Percentiles rank a stretch among this genome's conserved stretches.
These are phyloP conservation scores for Parastagonospora nodorum DNA, from an alignment of 2,329 filamentous ascomycete genomes.

Conservation along the genomic window DNA sequence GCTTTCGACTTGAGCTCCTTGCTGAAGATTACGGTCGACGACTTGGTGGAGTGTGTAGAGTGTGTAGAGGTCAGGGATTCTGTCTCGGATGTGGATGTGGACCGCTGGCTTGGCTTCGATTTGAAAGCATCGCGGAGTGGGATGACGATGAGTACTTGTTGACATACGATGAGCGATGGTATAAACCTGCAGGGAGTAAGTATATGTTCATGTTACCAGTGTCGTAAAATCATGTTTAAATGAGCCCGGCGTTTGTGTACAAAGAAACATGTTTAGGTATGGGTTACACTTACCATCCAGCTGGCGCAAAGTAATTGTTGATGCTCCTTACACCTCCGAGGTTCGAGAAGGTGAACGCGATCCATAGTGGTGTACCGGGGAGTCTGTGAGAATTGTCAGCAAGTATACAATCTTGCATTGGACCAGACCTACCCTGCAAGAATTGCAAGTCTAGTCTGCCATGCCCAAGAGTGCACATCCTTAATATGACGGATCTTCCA, in stretches of 20 bases:
- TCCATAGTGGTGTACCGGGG: slow-evolving; percentile 45
- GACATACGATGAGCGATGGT: slow-evolving; percentile 43
- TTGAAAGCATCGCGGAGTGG: slow-evolving; percentile 39
- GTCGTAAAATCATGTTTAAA: background rate
- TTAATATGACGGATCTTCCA: slow-evolving; percentile 46
- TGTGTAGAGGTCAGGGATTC: slow-evolving; percentile 32
- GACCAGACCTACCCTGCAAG: slow-evolving; percentile 38
- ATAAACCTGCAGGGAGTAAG: slow-evolving; percentile 33
- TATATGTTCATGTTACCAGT: slow-evolving; percentile 1
- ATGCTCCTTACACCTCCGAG: slow-evolving; percentile 26
- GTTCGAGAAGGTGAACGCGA: slow-evolving; percentile 43
- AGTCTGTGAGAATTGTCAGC: slow-evolving; percentile 33
- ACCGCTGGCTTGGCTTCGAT: slow-evolving; percentile 18
- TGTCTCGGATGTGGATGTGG: slow-evolving; percentile 30
- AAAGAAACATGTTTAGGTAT: background rate
- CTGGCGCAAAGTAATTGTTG: slow-evolving; percentile 39
- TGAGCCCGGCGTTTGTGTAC: slow-evolving; percentile 7
- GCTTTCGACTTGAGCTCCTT: slow-evolving; percentile 41
- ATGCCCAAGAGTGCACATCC: slow-evolving; percentile 47
- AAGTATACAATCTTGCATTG: background rate
- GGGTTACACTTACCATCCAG: slow-evolving; percentile 39
- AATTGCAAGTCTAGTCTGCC: slow-evolving; percentile 45
- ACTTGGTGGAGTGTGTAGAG: slow-evolving; percentile 28
- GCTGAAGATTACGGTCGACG: slow-evolving; percentile 22
- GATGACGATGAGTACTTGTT: slow-evolving; percentile 45